Base-by-base conservation (phyloP, 345 rosid species). In the Raphanus sativus region DNA sequence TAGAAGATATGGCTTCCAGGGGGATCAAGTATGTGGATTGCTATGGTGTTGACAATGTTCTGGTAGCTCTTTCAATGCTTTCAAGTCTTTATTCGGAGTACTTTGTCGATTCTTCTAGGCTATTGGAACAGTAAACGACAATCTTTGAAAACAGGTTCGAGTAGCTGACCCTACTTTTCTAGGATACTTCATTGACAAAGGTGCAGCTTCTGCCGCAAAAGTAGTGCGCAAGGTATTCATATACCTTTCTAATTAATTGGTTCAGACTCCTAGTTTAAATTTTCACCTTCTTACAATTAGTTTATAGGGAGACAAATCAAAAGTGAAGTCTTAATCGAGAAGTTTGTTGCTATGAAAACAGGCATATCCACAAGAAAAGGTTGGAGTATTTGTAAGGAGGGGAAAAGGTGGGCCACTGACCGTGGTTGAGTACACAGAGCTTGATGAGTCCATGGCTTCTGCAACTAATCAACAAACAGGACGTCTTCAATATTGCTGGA, bases 351-450 rank as follows among this genome's bases (percentile, higher is more conserved):
- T 33, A 32, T 72, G 68, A 25, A 45, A 59, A 71, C 86, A 95
- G 99, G 96, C 97, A 8, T 91, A 89, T 81, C 97, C 98, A 74
- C 99, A 95, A 75, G 99, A 93, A 84, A 93, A 93, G 77, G 98
- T 93, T 66, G 98, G 99, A 52, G 98, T 93, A n/a, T 95, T 96
- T 84, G 96, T 96, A 56, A 84, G 96, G 87, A 88, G 93, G 60
- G 98, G 99, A 61, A 93, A 96, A 88, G 98, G 96, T 73, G 99
- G 99, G 76, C 99, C 99, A 56, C 87, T 95, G 50, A 87, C 92
- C 69, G 99, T 95, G 52, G 94, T 93, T 78, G 99, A 96, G 77
- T 96, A 96, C 90, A 96, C 89, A 81, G 99, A 95, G 82, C 74
- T 95, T 62, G 97, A 93, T 85, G 81, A 83, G 34, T 78, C 92